Conservation (phyloP, 2,329 filamentous ascomycete species). For the Arthroderma uncinatum region DNA sequence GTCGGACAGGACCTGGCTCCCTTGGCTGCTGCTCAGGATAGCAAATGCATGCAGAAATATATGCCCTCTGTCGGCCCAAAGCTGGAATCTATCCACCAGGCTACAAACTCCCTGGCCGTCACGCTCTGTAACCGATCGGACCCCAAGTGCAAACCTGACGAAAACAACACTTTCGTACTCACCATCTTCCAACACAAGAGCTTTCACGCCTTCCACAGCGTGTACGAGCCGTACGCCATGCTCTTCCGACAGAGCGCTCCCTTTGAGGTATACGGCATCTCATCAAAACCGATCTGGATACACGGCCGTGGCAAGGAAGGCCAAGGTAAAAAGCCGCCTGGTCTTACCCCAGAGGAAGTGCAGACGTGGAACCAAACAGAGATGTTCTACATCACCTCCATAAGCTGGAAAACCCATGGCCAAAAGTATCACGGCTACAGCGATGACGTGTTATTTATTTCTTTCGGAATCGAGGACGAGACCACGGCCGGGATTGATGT, state of each 20-base stretch:
- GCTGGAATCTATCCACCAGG: conserved; percentile 45
- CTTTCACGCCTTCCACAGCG: conserved; percentile 38
- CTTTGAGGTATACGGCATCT: conserved; percentile 43
- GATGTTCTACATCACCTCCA: conserved; percentile 49
- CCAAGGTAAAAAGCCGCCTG: conserved; percentile 19
- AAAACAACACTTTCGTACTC: conserved; percentile 45
- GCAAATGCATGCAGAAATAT: conserved; percentile 37
- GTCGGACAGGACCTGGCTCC: conserved; percentile 40
- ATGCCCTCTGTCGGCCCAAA: conserved; percentile 32
- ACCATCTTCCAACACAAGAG: conserved; percentile 47
- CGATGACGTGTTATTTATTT: conserved; percentile 46
- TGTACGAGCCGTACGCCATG: conserved; percentile 48
- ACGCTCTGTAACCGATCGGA: conserved; percentile 45
- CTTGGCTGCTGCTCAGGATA: conserved; percentile 29
- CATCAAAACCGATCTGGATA: conserved; percentile 45
- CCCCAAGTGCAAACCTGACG: conserved; percentile 31
- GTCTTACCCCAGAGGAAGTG: conserved; percentile 5
- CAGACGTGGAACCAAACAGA: conserved; percentile 31
- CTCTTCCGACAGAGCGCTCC: conserved; percentile 40
- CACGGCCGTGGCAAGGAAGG: conserved; percentile 34
- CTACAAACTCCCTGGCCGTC: conserved; percentile 47
- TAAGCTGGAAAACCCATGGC: conserved; percentile 43
- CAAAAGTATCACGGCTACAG: conserved; percentile 46
- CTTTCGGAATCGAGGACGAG: conserved; percentile 47
- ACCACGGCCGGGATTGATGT: conserved; percentile 43